Evolutionary conservation across 2,329 filamentous ascomycete genomes (phyloP).

Genomic region (Diplodia mutila): DNA sequence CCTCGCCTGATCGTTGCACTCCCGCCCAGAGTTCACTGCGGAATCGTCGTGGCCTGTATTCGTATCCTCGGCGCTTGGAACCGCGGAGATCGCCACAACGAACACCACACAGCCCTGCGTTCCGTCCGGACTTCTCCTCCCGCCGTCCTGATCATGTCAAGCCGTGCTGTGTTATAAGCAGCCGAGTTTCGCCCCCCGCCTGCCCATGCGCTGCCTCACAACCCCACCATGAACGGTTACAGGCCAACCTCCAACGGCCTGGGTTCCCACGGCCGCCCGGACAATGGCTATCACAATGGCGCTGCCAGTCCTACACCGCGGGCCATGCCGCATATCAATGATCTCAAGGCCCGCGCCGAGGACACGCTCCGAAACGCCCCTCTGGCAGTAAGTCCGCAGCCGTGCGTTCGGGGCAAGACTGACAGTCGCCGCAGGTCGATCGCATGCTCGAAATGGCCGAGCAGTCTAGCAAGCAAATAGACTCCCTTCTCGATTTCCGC

Average conservation of each 20-base stretch:
- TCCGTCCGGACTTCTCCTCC: not conserved
- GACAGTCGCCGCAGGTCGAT: constrained; percentile 38
- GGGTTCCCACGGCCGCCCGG: constrained; percentile 34
- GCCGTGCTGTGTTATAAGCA: constrained; percentile 1
- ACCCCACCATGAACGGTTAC: constrained; percentile 27
- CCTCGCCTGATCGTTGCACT: not conserved
- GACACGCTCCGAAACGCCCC: constrained; percentile 38
- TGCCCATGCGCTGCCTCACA: constrained; percentile 20
- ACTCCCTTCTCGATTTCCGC: constrained; percentile 63
- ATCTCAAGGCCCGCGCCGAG: constrained; percentile 47
- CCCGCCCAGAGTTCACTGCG: constrained; percentile 6
- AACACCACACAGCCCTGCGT: not conserved
- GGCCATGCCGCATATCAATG: constrained; percentile 46
- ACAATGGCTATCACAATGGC: constrained; percentile 33
- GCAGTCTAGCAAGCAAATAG: constrained; percentile 54
- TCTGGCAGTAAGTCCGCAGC: constrained; percentile 34
- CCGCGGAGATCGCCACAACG: constrained; percentile 11
- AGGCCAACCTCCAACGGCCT: constrained; percentile 32
- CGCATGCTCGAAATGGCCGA: constrained; percentile 48
- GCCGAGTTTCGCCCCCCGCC: constrained; percentile 4
- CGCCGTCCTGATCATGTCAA: constrained; percentile 14
- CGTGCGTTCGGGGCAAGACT: not conserved
- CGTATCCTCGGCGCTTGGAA: constrained; percentile 19
- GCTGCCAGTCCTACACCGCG: constrained; percentile 32
- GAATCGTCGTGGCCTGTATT: constrained; percentile 21